phyloP scores from a whole-genome alignment of 495 filamentous ascomycete species.

The Viridothelium virens region DNA sequence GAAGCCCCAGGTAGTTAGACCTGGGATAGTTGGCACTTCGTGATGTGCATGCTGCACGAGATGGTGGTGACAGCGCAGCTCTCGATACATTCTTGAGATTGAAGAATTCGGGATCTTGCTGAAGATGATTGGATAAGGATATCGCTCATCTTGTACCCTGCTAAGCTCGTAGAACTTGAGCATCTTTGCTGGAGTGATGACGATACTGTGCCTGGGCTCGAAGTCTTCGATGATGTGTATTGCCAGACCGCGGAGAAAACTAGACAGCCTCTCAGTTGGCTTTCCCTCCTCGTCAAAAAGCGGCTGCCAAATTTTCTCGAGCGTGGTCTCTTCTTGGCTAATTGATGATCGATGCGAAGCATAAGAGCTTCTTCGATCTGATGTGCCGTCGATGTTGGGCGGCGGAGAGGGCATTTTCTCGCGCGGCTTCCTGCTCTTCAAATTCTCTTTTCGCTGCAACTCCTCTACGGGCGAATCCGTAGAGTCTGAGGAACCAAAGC shows the following conservation, averaged over 20 bases:
- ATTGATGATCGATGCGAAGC: conserved; percentile 15
- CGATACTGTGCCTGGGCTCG: conserved; percentile 61
- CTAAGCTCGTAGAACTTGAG: conserved; percentile 66
- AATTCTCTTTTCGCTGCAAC: not conserved
- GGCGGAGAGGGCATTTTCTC: conserved; percentile 24
- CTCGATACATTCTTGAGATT: conserved; percentile 66
- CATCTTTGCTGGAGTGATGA: conserved; percentile 78
- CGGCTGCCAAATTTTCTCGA: conserved; percentile 67
- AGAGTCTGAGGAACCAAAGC: conserved; percentile 25
- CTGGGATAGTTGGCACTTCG: conserved; percentile 61
- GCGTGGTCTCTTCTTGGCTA: conserved; percentile 44
- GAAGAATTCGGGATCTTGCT: conserved; percentile 33
- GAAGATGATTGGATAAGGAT: conserved; percentile 58
- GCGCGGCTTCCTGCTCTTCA: conserved; percentile 19
- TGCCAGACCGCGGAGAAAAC: conserved; percentile 70
- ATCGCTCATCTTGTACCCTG: conserved; percentile 53
- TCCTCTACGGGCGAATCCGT: conserved; percentile 20
- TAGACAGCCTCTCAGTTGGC: conserved; percentile 58
- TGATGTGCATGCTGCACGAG: conserved; percentile 51
- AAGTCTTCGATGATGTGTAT: conserved; percentile 78
- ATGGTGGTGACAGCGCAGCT: conserved; percentile 72
- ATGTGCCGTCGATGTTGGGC: conserved; percentile 15
- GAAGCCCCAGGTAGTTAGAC: conserved; percentile 73
- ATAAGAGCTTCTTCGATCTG: conserved; percentile 5
- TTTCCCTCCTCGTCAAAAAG: conserved; percentile 63